Base-by-base conservation (phyloP, 139 green algal genomes). In the Chlorella sorokiniana region DNA sequence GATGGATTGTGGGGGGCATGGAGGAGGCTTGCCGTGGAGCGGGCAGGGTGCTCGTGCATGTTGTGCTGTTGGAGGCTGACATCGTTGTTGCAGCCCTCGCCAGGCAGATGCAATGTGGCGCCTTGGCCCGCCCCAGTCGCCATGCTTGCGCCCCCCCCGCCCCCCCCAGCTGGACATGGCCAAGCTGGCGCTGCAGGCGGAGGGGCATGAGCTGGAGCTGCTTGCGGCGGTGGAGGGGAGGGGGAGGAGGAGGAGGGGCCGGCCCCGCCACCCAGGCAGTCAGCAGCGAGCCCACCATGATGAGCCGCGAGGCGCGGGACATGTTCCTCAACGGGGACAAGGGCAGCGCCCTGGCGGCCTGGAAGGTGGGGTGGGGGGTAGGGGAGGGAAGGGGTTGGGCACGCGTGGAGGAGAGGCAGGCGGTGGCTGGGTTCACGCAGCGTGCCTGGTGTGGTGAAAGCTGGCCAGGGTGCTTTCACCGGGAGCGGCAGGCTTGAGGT, bases 241-340 rank as follows among this genome's bases (percentile, higher is more conserved):
- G 65, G 38, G 29, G 75, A 52, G 29, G 81, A 85, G 51, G 65
- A 72, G 35, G 59, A 42, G 22, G 56, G 70, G 5, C 78, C 76
- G 25, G 81, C 9, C 37, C 38, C 31, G 35, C 68, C 67, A 69
- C 29, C 40, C 44, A 69, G 54, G 37, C 54, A 3, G 65, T 82
- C 44, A 82, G 52, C 51, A 45, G 35, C 45, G 89, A 78, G 42
- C 90, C 94, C 27, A 98, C 93, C 29, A 98, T 98, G 94, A 98
- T 98, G 94, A 86, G 81, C 56, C 78, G 65, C 33, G 88, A 96
- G 72, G 93, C 93, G 33, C 88, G 94, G 29, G 51, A 81, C 29
- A 77, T 97, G 67, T 94, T 98, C 82, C 84, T 95, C 78, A 78
- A 82, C 7, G 93, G 93, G 0, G 83, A 93, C 42, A 91, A 87